Evolutionary conservation across 176 grass and related monocot genomes (phyloP), one percentile per base, ranked within the genome.

Genomic region (Themeda triandra): DNA sequence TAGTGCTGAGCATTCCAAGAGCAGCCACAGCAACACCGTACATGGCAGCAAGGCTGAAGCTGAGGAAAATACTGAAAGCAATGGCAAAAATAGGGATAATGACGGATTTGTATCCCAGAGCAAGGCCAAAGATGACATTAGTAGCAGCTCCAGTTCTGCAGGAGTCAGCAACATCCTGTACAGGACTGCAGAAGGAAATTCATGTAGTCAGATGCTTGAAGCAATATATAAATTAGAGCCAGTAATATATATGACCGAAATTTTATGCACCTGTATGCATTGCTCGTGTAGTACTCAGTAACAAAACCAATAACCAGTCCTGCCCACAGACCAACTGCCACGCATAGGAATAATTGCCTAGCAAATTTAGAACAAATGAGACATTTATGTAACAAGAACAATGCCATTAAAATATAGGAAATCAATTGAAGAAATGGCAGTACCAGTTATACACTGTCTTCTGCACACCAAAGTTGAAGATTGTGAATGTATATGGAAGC

Each of bases 221-320:
- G 49, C 32, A 72, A 33, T 13, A 41, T 12, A 77, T 17, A 35
- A 19, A 70, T 66, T 74, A 73, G 18, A 79, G 21, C 0, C 66
- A 69, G 1, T 62, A 74, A 68, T 40, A 31, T 18, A 58, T 29
- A 82, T 72, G 27, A 66, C 23, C 35, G 21, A 84, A 66, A 74
- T 49, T 86, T 56, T 35, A 66, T 54, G 46, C 78, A 97, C 92
- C 92, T 92, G 78, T 97, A 97, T 67, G 95, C 95, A 66, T 97
- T 97, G 88, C 95, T 97, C 63, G 95, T 97, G 78, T 97, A 97
- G 28, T 97, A 97, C 80, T 97, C 95, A 0, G 95, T 97, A 8
- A 97, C 89, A 75, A 97, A 97, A 45, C 95, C 95, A 32, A 97
- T 97, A 76, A 97, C 71, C 19, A 97, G 80, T 62, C 95, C 95